Percentiles rank a stretch among this genome's conserved stretches.
These are phyloP conservation scores for Penicillium carneum DNA, from an alignment of 2,329 filamentous ascomycete genomes.

Conservation along the genomic window DNA sequence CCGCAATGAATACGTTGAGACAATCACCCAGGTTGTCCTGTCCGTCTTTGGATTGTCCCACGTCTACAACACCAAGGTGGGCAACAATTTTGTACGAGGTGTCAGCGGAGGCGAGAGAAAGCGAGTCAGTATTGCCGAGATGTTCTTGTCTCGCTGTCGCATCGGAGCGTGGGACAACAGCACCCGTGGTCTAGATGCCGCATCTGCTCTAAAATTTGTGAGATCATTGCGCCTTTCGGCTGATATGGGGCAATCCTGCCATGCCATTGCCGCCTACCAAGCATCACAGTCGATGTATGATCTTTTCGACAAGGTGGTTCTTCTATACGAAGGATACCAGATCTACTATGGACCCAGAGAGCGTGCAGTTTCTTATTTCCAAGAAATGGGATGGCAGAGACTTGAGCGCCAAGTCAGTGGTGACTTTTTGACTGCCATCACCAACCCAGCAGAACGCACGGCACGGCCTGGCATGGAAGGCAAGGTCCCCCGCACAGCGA, in stretches of 20 bases:
- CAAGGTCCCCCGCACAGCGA: conserved; percentile 68
- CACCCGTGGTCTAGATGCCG: conserved; percentile 56
- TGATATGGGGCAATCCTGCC: conserved; percentile 54
- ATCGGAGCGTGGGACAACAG: conserved; percentile 54
- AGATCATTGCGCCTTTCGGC: conserved; percentile 56
- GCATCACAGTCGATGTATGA: conserved; percentile 53
- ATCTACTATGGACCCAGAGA: conserved; percentile 73
- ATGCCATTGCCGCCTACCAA: conserved; percentile 62
- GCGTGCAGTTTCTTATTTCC: conserved; percentile 69
- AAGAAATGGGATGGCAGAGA: conserved; percentile 71
- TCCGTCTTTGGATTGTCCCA: conserved; percentile 51
- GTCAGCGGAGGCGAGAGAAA: conserved; percentile 66
- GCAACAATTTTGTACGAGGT: conserved; percentile 62
- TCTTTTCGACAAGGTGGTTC: conserved; percentile 71
- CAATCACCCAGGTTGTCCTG: conserved; percentile 52
- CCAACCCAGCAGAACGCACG: conserved; percentile 66
- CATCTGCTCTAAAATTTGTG: conserved; percentile 62
- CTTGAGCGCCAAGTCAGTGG: conserved; percentile 69
- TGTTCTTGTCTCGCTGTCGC: conserved; percentile 51
- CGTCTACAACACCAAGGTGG: conserved; percentile 56
- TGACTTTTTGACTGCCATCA: conserved; percentile 72
- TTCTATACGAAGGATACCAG: conserved; percentile 75
- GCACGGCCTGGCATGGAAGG: conserved; percentile 65
- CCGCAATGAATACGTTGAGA: conserved; percentile 48
- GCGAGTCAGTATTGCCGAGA: conserved; percentile 65